Conservation (phyloP, 1,139 yeast genomes). For the Suhomyces ambrosiae region DNA sequence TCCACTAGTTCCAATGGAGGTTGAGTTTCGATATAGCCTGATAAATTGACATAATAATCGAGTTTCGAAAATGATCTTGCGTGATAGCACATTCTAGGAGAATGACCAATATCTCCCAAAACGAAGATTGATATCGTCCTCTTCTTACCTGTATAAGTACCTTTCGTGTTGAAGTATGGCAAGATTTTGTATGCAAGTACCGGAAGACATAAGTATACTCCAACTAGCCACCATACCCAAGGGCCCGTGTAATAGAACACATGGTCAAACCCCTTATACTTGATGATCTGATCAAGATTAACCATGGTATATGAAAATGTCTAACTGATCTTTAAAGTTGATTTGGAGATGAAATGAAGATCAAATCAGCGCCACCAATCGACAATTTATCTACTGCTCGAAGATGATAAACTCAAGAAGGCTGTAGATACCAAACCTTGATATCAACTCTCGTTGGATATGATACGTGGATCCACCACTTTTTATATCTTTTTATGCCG, state of each 20-base stretch:
- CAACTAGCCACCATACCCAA: constrained; percentile 42
- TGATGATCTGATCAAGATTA: constrained; percentile 16
- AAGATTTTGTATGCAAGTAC: constrained; percentile 37
- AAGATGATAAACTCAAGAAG: too few species aligned
- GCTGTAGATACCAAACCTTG: too few species aligned
- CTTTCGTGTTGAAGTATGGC: constrained; percentile 30
- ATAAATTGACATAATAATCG: constrained; percentile 76
- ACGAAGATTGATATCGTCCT: constrained; percentile 74
- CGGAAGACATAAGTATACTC: constrained; percentile 39
- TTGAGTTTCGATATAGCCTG: constrained; percentile 75
- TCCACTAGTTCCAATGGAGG: constrained; percentile 55
- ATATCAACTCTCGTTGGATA: too few species aligned
- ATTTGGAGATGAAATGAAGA: background rate
- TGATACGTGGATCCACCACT: too few species aligned
- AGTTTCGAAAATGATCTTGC: constrained; percentile 71
- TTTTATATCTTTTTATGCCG: background rate
- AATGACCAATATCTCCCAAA: constrained; percentile 91
- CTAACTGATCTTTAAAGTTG: background rate
- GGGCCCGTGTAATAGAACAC: constrained; percentile 35
- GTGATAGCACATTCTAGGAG: constrained; percentile 95
- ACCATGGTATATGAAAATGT: constrained; percentile 14
- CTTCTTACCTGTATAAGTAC: constrained; percentile 27
- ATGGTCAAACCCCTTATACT: constrained; percentile 33
- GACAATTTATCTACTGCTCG: too few species aligned
- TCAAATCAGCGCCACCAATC: background rate